Evolutionary conservation across 108 stramenopile genomes (phyloP), one percentile per base, ranked within the genome.

Genomic region (Pseudonitzschia multiseries): DNA sequence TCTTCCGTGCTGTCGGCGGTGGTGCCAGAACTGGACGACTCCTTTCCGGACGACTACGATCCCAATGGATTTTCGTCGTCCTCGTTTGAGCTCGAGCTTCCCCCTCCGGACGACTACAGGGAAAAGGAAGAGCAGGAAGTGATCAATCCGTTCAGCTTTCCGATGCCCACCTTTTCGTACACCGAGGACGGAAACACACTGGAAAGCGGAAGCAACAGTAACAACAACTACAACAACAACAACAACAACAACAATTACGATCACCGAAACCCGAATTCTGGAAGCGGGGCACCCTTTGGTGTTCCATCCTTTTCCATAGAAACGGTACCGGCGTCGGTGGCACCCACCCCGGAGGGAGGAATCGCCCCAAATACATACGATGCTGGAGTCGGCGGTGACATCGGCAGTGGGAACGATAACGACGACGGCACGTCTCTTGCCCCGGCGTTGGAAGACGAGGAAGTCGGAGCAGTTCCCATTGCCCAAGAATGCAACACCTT

Each of bases 171-270:
- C 50, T 51, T 51, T 51, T n/a, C 50, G n/a, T 51, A 51, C n/a
- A 51, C 50, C 50, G 50, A 51, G 10, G 50, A 51, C 9, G 50
- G 50, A n/a, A 36, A 36, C 36, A 36, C 36, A 2, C 36, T 36
- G 36, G 53, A 54, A 21, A 8, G 8, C 57, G 12, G 17, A 4
- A 32, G 20, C 57, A 4, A 24, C 6, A 32, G 17, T 15, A 32
- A 59, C 57, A 32, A 59, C 57, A 59, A 59, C 27, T 14, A 28
- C 31, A 59, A 59, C 31, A 59, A 32, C 31, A 32, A 59, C 31
- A 59, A 59, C 57, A 4, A 59, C 57, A 8, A 24, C 4, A 32
- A 28, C n/a, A n/a, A n/a, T n/a, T n/a, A n/a, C 31, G 14, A 59
- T 24, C 1, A 17, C 6, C 12, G 20, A 1, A 13, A 59, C 27